Percentiles rank a stretch among this genome's conserved stretches.
phyloP scores from a whole-genome alignment of 768 basidiomycete genomes.

The Panellus pusillus region DNA sequence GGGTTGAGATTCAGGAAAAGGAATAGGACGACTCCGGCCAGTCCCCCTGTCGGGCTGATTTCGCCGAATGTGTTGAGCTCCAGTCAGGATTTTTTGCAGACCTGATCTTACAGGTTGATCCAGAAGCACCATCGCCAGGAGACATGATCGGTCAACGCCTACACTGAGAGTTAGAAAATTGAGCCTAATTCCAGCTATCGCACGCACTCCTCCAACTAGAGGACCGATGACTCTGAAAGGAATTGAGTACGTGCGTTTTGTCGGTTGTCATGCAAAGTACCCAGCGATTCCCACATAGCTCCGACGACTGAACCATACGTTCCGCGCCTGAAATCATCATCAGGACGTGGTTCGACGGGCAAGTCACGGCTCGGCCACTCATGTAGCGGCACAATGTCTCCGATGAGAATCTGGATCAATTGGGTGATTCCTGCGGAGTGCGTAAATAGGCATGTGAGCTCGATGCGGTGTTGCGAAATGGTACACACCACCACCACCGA shows the following conservation, averaged over 20 bases:
- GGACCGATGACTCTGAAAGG: constrained; percentile 67
- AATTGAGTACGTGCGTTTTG: background rate
- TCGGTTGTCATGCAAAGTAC: constrained; percentile 9
- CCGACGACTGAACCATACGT: constrained; percentile 73
- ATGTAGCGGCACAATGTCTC: constrained; percentile 79
- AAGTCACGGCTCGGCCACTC: constrained; percentile 47
- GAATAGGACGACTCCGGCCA: constrained; percentile 62
- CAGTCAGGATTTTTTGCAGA: background rate
- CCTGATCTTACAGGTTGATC: constrained; percentile 59
- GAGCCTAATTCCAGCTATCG: background rate
- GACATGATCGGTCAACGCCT: constrained; percentile 76
- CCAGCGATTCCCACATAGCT: constrained; percentile 74
- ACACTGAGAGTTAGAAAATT: background rate
- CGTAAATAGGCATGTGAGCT: too few species aligned
- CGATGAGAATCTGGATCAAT: constrained; percentile 67
- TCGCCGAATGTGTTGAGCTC: background rate
- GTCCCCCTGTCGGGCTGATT: constrained; percentile 68
- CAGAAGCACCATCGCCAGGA: constrained; percentile 86
- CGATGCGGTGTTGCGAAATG: too few species aligned
- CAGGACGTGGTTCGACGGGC: too few species aligned
- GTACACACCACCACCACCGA: constrained; percentile 28
- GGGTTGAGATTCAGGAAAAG: constrained; percentile 79
- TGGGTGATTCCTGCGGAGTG: constrained; percentile 3
- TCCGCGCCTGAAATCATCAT: constrained; percentile 52
- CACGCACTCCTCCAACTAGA: constrained; percentile 69